Evolutionary conservation across 345 rosid genomes (phyloP), one percentile per base, ranked within the genome.

Genomic region (Moricandia moricandioides): DNA sequence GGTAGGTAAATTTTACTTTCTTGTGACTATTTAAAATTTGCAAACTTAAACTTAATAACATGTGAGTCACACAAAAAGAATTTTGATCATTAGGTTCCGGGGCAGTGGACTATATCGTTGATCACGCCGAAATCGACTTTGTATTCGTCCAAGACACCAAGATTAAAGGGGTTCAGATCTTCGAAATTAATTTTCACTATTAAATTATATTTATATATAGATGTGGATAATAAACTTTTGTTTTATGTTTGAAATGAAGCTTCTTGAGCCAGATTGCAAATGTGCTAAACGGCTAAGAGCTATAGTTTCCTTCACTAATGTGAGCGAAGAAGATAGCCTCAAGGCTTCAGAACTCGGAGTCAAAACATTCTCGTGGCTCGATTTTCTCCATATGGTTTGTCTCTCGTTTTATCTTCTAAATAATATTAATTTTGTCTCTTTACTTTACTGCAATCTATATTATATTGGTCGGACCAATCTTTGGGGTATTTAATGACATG

Each of bases 71-170:
- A 64, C 7, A 10, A 63, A 63, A 26, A n/a, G 34, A 2, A 14
- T 14, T 27, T 29, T 13, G 30, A 65, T 83, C 34, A 76, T 78
- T 86, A 94, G 98, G 98, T 16, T 67, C 97, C 0, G 87, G 88
- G 62, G 97, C 98, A 59, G 95, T 94, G 54, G 84, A 91, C 71
- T 94, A 78, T 78, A 91, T 94, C 0, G 72, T 94, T 69, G 86
- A 90, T 59, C 96, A 94, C 16, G 98, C 98, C 0, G 97, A 91
- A 82, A 67, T 94, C 62, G 93, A 88, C 70, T 81, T 81, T 74
- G 92, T 88, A 63, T 94, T 94, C 52, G 80, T 91, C 56, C 98
- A 94, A 72, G 89, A 94, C 43, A 91, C 84, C 71, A 91, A 94
- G 56, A 81, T 81, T 4, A 83, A 86, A 76, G 87, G 87, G 81